Base-by-base conservation (phyloP, 169 alveolate genomes). In the Plasmodium billcollinsi region DNA sequence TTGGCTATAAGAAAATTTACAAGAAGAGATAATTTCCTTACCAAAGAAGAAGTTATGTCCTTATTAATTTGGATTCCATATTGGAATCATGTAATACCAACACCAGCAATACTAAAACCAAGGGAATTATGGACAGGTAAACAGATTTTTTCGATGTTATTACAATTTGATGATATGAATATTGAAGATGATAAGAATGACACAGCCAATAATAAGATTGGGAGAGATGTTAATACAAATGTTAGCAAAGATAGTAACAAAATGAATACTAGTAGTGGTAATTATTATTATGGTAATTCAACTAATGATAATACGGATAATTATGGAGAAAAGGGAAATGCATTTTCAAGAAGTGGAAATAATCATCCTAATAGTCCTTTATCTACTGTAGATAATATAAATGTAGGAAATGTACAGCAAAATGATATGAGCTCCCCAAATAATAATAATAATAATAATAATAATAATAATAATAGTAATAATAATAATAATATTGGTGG, bases 101-200 rank as follows among this genome's bases (percentile, higher is more conserved):
- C 96, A 67, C 99, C 99, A 1, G 98, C 99, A 39, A 99, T 99
- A 66, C 90, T 98, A 73, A 97, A 96, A 70, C 99, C 99, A 6
- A 95, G 96, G 86, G 99, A 99, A 24, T 94, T 98, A 73, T 98
- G 99, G 99, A 97, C 99, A 5, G 99, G 99, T 21, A 99, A 99
- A 92, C 99, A 99, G 95, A 96, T 99, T 52, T 95, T 99, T 88
- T 95, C 99, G 43, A 93, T 99, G 93, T 95, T 99, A 33, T 95
- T 99, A 88, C 99, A 99, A 21, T 93, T 94, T 74, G 95, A 94
- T 76, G 96, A 93, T 70, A 15, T 91, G 70, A 80, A 88, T 14
- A 58, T 20, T 6, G 63, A 92, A 47, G 70, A 90, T 24, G 78
- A 83, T 50, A 88, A 92, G 11, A 7, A 66, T 70, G 61, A 65